These are phyloP conservation scores for Trifolium repens DNA, from an alignment of 306 rosid genomes.

Conservation along the genomic window DNA sequence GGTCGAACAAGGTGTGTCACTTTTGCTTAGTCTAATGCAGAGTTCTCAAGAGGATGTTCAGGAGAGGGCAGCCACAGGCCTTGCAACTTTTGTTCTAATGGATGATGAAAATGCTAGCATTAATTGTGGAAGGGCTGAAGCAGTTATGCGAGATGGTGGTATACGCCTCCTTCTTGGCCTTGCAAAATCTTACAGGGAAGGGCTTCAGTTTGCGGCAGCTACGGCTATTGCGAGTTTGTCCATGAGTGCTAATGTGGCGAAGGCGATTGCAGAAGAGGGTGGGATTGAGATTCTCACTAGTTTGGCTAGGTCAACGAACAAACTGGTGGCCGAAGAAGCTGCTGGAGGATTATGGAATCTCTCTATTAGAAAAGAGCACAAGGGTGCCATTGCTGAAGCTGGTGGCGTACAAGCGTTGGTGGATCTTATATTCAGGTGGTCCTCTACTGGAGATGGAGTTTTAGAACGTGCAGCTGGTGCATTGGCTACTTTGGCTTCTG, in stretches of 20 bases:
- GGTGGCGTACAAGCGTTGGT: constrained; percentile 97
- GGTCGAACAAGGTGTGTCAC: constrained; percentile 91
- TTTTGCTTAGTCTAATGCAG: constrained; percentile 94
- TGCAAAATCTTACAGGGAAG: constrained; percentile 98
- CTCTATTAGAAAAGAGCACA: constrained; percentile 98
- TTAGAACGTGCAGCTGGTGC: constrained; percentile 99
- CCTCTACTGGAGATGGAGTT: constrained; percentile 94
- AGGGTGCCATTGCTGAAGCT: constrained; percentile 98
- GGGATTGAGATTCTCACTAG: constrained; percentile 95
- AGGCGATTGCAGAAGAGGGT: constrained; percentile 98
- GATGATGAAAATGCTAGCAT: constrained; percentile 98
- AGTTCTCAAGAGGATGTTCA: constrained; percentile 98
- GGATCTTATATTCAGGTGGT: constrained; percentile 98
- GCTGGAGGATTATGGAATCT: constrained; percentile 99
- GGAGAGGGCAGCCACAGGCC: constrained; percentile 99
- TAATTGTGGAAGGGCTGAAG: constrained; percentile 92
- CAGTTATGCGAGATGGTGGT: constrained; percentile 96
- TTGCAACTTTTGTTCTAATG: constrained; percentile 97
- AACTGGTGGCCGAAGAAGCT: constrained; percentile 98
- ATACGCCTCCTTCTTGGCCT: constrained; percentile 87
- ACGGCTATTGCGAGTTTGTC: constrained; percentile 99
- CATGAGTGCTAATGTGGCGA: constrained; percentile 90
- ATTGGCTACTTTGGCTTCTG: constrained; percentile 97
- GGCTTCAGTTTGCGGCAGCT: constrained; percentile 98
- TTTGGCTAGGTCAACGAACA: constrained; percentile 96